These are phyloP conservation scores for Ligustrum vulgare DNA, from an alignment of 257 asterid species.

Conservation along the genomic window DNA sequence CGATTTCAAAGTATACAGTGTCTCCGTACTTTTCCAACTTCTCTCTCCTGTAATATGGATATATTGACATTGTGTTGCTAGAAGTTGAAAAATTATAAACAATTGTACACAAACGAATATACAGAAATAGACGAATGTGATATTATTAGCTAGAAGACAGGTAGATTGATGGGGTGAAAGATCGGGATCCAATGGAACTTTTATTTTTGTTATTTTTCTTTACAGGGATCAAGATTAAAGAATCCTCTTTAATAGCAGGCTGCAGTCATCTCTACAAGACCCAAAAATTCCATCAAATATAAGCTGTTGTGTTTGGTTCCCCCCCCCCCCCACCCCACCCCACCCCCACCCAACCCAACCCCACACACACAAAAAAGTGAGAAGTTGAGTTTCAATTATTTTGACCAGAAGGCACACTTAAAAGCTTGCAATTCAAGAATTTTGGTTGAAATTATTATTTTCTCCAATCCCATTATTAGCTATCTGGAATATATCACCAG, in stretches of 20 bases:
- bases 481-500: conserved; percentile 31
- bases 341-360: no score
- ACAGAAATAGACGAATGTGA: background rate
- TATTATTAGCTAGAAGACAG: background rate
- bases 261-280: conserved; percentile 8
- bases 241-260: conserved; percentile 11
- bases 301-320: conserved; percentile 16
- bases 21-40: no score
- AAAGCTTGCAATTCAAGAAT: background rate
- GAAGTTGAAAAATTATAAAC: background rate
- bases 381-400: background rate
- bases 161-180: background rate
- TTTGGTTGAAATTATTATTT: conserved; percentile 15
- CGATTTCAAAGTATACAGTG: no score
- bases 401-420: conserved; percentile 2
- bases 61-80: background rate
- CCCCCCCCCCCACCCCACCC: no score
- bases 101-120: background rate
- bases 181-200: background rate
- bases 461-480: conserved; percentile 43
- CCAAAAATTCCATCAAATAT: conserved; percentile 21
- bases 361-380: background rate
- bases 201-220: background rate
- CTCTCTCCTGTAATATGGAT: no score
- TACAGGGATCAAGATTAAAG: background rate